These are phyloP conservation scores for Trypanosoma congolense DNA, from an alignment of 208 protist species.

Conservation along the genomic window DNA sequence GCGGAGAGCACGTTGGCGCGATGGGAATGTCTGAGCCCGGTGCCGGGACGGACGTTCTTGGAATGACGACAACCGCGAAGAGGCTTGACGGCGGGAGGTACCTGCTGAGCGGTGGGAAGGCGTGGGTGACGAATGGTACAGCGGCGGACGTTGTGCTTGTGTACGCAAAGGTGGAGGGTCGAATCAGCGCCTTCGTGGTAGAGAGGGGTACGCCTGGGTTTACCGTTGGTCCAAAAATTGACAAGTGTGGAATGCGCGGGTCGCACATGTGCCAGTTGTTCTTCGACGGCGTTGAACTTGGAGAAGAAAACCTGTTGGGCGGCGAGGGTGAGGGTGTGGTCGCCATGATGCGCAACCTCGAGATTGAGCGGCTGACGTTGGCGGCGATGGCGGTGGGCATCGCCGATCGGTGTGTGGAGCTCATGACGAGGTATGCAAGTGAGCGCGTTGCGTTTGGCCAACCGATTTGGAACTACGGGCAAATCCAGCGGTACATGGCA, in stretches of 20 bases:
- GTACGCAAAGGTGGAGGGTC: conserved; percentile 94
- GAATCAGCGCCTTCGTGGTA: conserved; percentile 65
- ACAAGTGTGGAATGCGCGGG: conserved; percentile 79
- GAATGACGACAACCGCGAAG: conserved; percentile 90
- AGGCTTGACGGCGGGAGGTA: conserved; percentile 68
- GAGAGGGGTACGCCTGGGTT: conserved; percentile 60
- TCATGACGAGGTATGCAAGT: conserved; percentile 85
- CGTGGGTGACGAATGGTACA: conserved; percentile 97
- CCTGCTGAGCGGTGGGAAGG: conserved; percentile 95
- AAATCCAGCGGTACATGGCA: conserved; percentile 94
- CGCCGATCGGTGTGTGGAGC: conserved; percentile 64
- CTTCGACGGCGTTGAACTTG: conserved; percentile 66
- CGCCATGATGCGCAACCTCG: conserved; percentile 81
- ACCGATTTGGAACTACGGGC: conserved; percentile 87
- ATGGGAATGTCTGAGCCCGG: conserved; percentile 94
- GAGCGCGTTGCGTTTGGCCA: conserved; percentile 90
- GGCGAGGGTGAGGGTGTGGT: conserved; percentile 58
- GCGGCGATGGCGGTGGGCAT: conserved; percentile 84
- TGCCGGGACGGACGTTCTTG: conserved; percentile 93
- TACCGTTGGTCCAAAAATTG: conserved; percentile 59
- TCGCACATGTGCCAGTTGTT: conserved; percentile 77
- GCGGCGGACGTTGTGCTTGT: conserved; percentile 94
- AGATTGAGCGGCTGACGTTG: conserved; percentile 73
- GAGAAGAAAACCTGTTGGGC: conserved; percentile 60
- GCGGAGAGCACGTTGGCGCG: conserved; percentile 94